Conservation (phyloP, 768 basidiomycete species). For the Kondoa subrosea region DNA sequence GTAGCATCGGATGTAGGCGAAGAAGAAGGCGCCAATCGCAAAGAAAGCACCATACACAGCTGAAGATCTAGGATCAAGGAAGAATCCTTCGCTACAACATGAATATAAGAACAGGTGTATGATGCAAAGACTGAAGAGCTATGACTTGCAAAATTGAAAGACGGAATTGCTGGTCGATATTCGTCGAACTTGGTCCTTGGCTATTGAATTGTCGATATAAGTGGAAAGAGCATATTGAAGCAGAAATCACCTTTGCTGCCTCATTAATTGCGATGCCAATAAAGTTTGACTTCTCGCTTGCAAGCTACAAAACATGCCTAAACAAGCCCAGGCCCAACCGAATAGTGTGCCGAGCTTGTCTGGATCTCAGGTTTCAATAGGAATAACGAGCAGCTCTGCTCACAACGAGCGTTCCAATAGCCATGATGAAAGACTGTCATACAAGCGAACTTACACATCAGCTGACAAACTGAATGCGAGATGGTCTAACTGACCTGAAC, state of each 20-base stretch:
- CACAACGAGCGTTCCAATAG: background rate
- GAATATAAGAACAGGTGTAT: background rate
- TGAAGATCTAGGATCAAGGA: background rate
- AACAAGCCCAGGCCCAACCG: background rate
- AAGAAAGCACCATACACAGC: background rate
- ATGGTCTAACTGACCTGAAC: too few species aligned
- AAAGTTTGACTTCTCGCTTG: background rate
- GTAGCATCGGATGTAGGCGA: background rate
- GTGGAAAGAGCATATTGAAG: background rate
- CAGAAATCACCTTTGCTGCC: background rate
- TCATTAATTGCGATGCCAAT: background rate
- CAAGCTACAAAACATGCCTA: background rate
- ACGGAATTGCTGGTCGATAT: background rate
- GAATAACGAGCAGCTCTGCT: background rate
- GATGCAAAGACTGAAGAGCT: background rate
- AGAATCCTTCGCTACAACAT: background rate
- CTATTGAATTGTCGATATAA: background rate
- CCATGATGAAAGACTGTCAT: background rate
- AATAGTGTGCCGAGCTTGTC: background rate
- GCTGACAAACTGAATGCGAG: too few species aligned
- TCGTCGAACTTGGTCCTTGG: background rate
- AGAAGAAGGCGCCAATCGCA: background rate
- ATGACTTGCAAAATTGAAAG: background rate
- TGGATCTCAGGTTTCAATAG: background rate
- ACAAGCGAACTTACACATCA: too few species aligned